These are phyloP conservation scores for Aspergillus viridinutans DNA, from an alignment of 2,329 filamentous ascomycete species.

Conservation along the genomic window DNA sequence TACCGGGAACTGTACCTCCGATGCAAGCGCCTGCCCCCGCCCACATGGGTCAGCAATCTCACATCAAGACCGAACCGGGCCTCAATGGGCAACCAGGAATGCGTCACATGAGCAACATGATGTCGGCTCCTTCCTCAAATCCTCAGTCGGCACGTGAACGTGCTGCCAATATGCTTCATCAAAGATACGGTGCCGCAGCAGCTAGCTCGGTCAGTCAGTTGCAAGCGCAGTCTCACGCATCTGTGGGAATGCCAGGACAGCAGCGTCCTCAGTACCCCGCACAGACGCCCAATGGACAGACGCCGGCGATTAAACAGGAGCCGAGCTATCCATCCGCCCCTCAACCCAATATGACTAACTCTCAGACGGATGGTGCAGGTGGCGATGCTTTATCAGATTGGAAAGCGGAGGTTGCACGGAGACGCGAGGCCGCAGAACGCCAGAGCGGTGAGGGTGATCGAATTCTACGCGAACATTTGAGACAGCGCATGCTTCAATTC, in stretches of 20 bases:
- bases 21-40: constrained; percentile 19
- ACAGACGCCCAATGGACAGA: constrained; percentile 36
- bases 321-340: constrained; percentile 33
- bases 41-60: constrained; percentile 31
- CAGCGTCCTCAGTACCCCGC: constrained; percentile 25
- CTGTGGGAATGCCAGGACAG: constrained; percentile 34
- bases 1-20: constrained; percentile 24
- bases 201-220: constrained; percentile 42
- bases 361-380: constrained; percentile 72
- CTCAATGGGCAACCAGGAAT: constrained; percentile 33
- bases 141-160: constrained; percentile 52
- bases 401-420: constrained; percentile 43
- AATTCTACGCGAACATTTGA: constrained; percentile 40
- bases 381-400: constrained; percentile 57
- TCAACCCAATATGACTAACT: constrained; percentile 41
- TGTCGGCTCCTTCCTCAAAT: constrained; percentile 34
- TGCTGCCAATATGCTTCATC: constrained; percentile 49
- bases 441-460: constrained; percentile 35
- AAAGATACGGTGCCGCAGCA: constrained; percentile 42
- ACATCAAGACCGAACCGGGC: constrained; percentile 53
- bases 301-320: constrained; percentile 41
- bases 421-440: constrained; percentile 36
- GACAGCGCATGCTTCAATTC: constrained; percentile 37
- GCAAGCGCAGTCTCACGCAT: constrained; percentile 38
- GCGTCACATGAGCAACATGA: constrained; percentile 33